Evolutionary conservation across 2,329 filamentous ascomycete species (phyloP).

Genomic region (Hypoxylon sp.): DNA sequence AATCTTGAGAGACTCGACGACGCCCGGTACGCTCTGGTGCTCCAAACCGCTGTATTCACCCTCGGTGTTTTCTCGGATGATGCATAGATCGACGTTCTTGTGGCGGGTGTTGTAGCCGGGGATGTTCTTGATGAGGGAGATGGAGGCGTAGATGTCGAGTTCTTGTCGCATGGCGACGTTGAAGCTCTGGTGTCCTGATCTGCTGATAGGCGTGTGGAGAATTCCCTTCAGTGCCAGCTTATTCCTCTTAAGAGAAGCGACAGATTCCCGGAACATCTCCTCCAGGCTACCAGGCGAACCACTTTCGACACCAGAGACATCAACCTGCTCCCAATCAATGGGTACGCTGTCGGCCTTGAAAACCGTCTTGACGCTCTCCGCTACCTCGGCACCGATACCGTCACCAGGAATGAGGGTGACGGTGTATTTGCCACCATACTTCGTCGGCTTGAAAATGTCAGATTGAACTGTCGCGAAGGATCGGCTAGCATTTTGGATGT

Average conservation of each 20-base stretch:
- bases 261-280: conserved; percentile 94
- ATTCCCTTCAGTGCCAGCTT: conserved; percentile 99
- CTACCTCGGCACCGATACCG: conserved; percentile 97
- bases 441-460: conserved; percentile 99
- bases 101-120: conserved; percentile 98
- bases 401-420: conserved; percentile 99
- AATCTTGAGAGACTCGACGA: conserved; percentile 99
- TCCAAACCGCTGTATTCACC: conserved; percentile 99
- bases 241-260: conserved; percentile 96
- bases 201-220: conserved; percentile 95
- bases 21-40: conserved; percentile 95
- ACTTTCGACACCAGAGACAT: conserved; percentile 90
- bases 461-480: conserved; percentile 85
- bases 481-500: conserved; percentile 60
- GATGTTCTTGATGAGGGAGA: conserved; percentile 99
- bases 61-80: conserved; percentile 99
- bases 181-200: conserved; percentile 98
- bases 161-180: conserved; percentile 99
- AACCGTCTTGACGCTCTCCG: conserved; percentile 97
- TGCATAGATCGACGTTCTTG: conserved; percentile 97
- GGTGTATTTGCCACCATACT: conserved; percentile 99
- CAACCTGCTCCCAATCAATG: conserved; percentile 98
- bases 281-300: conserved; percentile 86
- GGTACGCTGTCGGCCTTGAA: conserved; percentile 99
- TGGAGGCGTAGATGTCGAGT: conserved; percentile 98